Evolutionary conservation across 2,329 filamentous ascomycete species (phyloP).

Genomic region (Penicillium hordei): DNA sequence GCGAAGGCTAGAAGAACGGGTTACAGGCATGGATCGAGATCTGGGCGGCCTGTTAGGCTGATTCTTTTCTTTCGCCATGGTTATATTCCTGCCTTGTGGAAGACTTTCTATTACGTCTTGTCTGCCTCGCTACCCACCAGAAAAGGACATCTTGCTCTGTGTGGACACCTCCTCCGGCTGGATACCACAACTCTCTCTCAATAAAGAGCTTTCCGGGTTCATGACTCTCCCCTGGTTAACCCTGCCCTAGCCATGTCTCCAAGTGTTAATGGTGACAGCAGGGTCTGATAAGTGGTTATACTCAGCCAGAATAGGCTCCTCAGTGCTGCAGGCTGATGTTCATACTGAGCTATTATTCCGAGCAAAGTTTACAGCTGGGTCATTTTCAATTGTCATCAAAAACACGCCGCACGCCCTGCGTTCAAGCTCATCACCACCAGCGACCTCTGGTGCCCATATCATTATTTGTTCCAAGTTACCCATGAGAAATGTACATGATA

Average conservation of each 20-base stretch:
- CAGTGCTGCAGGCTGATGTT: background rate
- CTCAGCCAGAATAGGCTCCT: background rate
- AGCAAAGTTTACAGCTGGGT: background rate
- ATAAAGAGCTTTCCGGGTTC: background rate
- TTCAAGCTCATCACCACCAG: background rate
- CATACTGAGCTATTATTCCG: background rate
- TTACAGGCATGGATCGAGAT: constrained; percentile 68
- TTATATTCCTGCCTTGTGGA: background rate
- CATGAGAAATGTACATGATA: background rate
- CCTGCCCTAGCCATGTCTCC: background rate
- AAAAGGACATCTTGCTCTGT: background rate
- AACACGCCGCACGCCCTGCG: background rate
- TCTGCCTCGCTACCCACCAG: background rate
- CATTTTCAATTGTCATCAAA: background rate
- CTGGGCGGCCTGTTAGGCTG: constrained; percentile 61
- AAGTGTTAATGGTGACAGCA: background rate
- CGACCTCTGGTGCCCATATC: background rate
- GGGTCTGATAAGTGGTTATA: background rate
- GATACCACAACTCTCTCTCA: background rate
- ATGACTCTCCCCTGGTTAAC: background rate
- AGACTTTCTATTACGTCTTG: background rate
- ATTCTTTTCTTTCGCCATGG: constrained; percentile 17
- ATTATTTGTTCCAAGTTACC: background rate
- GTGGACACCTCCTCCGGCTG: background rate
- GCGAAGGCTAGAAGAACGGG: constrained; percentile 60